Base-by-base conservation (phyloP, 352 stramenopile genomes). In the Phytopythium aichiense region DNA sequence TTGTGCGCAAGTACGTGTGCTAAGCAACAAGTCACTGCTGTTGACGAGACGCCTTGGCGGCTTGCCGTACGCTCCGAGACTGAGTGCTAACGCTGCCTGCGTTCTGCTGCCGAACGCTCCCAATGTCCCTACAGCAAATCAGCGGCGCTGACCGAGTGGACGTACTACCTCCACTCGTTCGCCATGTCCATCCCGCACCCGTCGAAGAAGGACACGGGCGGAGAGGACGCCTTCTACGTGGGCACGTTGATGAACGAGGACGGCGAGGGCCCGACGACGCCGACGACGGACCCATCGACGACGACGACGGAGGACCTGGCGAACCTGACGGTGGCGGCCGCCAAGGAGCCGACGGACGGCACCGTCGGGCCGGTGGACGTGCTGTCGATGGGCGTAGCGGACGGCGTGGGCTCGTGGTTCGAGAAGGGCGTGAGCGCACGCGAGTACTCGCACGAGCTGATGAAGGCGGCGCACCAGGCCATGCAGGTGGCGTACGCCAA, bases 391-490 rank as follows among this genome's bases (percentile, higher is more conserved):
- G 95, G 95, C 37, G 93, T 99, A 25, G 91, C 93, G 7, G 96
- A 99, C 76, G 96, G 96, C 43, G 95, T 99, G 2, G 96, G 96
- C 11, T 97, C 87, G 52, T 99, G 96, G 96, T 94, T 97, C 64
- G 88, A 98, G 67, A 96, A 97, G 55, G 91, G 92, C 7, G 89
- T 98, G 33, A 91, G 81, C 55, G 84, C 84, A 15, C 74, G 76
- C 33, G 62, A 79, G 56, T 95, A 91, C 58, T 73, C 86, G 2
- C 70, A 88, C 28, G 82, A 85, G 31, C 74, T 96, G 23, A 96
- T 96, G 88, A 65, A 78, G 22, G 80, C 83, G 30, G 81, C 84
- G 18, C 78, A 91, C 50, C 63, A 89, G 61, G 84, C 84, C 3
- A 68, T 83, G 22, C 73, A 86, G 51, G 65, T 89, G 11, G 84